Base-by-base conservation (phyloP, 192 early-diverging fungal species). In the Dissophora ornata region DNA sequence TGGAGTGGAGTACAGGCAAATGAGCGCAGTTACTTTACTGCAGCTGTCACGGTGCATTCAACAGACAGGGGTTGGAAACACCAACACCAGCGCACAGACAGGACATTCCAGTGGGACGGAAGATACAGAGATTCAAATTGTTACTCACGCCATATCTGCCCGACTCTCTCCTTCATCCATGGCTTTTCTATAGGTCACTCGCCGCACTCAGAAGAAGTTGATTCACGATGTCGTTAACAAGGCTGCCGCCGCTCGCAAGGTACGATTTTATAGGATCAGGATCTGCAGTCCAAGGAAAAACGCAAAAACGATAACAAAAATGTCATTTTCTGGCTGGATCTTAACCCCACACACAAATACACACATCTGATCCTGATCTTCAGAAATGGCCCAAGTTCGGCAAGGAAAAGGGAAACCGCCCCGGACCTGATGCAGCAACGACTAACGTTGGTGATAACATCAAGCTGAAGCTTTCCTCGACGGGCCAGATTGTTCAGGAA, bases 361-460 rank as follows among this genome's bases (percentile, higher is more conserved):
- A 21, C 0, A 16, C 12, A 7, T 13, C 45, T 21, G 45, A 2
- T 57, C 19, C 24, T 25, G 18, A 9, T n/a, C 16, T n/a, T 16
- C 49, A 87, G 84, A 94, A 93, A 61, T 92, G 89, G 91, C 84
- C 85, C 49, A 99, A 99, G 85, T 99, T 97, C 83, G 97, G 97
- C 33, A 92, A 89, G 41, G 94, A 93, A 65, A 69, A 82, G 26
- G 90, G 90, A 42, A 85, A 94, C 29, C 81, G 84, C 16, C 83
- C 91, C 3, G 97, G 96, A 13, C 95, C 95, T 28, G 92, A 98
- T 84, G 69, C 92, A 21, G 88, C 92, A 65, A 93, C 96, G 2
- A 99, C 97, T 12, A 92, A 85, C 12, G 82, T 93, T 64, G 94
- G 93, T 50, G 96, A 98, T 78, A 90, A 90, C 46, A 92, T 99